phyloP scores from a whole-genome alignment of 306 rosid genomes.

The Rubus parviflorus region DNA sequence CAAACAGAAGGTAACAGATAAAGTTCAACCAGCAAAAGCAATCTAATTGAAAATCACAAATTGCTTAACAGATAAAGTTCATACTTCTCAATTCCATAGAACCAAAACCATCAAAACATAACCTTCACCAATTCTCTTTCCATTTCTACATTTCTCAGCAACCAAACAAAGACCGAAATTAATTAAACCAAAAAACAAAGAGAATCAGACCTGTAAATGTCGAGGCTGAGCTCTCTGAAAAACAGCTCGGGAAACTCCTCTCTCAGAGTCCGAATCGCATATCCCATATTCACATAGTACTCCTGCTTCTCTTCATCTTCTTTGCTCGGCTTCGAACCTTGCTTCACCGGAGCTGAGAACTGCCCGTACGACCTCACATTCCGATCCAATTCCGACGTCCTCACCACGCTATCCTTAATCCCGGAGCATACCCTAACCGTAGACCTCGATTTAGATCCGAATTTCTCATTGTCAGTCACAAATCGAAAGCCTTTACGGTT shows the following conservation, averaged over 20 bases:
- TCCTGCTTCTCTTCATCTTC: slow-evolving; percentile 76
- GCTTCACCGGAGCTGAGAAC: slow-evolving; percentile 65
- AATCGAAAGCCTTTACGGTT: slow-evolving; percentile 39
- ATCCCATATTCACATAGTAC: slow-evolving; percentile 75
- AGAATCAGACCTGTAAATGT: slow-evolving; percentile 56
- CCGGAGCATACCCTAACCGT: slow-evolving; percentile 34
- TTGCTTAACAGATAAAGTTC: background rate
- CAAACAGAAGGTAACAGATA: background rate
- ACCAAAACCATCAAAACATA: background rate
- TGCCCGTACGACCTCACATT: slow-evolving; percentile 47
- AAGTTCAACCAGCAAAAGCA: background rate
- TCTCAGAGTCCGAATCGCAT: slow-evolving; percentile 74
- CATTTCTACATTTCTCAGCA: background rate
- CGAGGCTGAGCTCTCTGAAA: slow-evolving; percentile 64
- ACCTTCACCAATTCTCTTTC: background rate
- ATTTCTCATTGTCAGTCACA: slow-evolving; percentile 23
- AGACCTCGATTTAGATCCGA: slow-evolving; percentile 33
- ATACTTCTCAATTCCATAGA: background rate
- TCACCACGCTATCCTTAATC: slow-evolving; percentile 16
- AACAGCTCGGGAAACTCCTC: slow-evolving; percentile 79
- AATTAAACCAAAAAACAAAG: background rate
- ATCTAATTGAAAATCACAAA: background rate
- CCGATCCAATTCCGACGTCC: slow-evolving; percentile 36
- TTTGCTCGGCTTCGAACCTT: slow-evolving; percentile 56
- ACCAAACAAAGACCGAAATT: background rate